Conservation (phyloP, 2,329 filamentous ascomycete species). For the Bisporella sp. region DNA sequence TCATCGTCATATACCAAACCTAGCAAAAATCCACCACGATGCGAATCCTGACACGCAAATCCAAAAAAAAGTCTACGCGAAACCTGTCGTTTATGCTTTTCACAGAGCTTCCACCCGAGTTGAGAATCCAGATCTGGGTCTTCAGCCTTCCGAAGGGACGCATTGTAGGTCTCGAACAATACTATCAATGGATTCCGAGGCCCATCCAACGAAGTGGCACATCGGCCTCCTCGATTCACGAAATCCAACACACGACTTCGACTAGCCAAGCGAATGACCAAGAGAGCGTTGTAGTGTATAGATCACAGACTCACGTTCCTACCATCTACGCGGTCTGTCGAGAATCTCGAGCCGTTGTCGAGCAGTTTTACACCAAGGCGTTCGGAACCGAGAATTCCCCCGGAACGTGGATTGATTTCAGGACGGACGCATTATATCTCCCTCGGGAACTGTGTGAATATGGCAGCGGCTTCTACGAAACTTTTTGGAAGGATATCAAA, state of each 20-base stretch:
- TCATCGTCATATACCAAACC: neutral
- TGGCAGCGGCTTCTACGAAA: neutral
- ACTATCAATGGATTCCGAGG: neutral
- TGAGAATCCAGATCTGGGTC: neutral
- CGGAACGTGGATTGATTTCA: neutral
- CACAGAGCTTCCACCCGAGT: neutral
- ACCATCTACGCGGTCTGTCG: neutral
- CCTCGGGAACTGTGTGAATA: neutral
- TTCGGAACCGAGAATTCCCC: neutral
- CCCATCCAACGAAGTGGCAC: neutral
- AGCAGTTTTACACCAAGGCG: neutral
- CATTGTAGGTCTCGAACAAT: neutral
- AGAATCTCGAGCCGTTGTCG: neutral
- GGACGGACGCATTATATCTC: neutral
- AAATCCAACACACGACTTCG: neutral
- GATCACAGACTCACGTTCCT: neutral
- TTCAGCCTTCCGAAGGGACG: neutral
- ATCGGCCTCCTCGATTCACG: neutral
- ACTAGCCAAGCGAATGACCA: neutral
- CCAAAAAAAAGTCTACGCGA: neutral
- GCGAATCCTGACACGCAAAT: neutral
- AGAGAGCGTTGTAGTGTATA: neutral
- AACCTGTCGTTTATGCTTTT: neutral
- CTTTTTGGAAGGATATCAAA: neutral
- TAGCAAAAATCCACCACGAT: neutral